Percentiles rank a stretch among this genome's conserved stretches.
These are phyloP conservation scores for Ilyonectria mors-panacis DNA, from an alignment of 2,329 filamentous ascomycete species.

Conservation along the genomic window DNA sequence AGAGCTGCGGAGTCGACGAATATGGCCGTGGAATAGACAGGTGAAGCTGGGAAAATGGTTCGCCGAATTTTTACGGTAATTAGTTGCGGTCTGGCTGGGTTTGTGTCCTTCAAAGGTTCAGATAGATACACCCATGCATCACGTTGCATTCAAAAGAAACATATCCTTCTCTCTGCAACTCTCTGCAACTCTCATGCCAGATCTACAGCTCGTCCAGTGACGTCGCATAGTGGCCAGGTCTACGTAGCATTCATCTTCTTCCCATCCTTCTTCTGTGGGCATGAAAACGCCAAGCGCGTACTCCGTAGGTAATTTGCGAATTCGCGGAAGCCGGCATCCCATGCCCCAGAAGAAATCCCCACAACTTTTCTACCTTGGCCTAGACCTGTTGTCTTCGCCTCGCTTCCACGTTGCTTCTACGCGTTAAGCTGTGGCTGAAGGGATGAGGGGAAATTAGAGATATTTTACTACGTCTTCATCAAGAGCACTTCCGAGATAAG, in stretches of 20 bases:
- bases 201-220: neutral
- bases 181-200: neutral
- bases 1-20: conserved; percentile 15
- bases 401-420: conserved; percentile 3
- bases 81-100: no score
- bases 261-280: conserved; percentile 21
- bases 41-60: neutral
- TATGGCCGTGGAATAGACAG: neutral
- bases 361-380: conserved; percentile 28
- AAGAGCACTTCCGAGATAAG: neutral
- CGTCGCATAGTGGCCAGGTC: conserved; percentile 18
- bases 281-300: conserved; percentile 36
- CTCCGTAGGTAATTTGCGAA: conserved; percentile 32
- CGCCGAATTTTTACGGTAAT: neutral
- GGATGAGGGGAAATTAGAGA: neutral
- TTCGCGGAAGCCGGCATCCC: conserved; percentile 33
- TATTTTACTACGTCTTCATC: neutral
- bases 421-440: neutral
- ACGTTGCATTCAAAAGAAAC: neutral
- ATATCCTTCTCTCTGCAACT: neutral
- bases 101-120: neutral
- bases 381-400: conserved; percentile 8
- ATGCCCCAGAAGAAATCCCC: conserved; percentile 31
- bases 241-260: conserved; percentile 16
- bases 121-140: neutral